A percentile compares a stretch with the other conserved stretches of the same genome.
These are phyloP conservation scores for Pseudopyricularia cyperi DNA, from an alignment of 2,329 filamentous ascomycete species.

Conservation along the genomic window DNA sequence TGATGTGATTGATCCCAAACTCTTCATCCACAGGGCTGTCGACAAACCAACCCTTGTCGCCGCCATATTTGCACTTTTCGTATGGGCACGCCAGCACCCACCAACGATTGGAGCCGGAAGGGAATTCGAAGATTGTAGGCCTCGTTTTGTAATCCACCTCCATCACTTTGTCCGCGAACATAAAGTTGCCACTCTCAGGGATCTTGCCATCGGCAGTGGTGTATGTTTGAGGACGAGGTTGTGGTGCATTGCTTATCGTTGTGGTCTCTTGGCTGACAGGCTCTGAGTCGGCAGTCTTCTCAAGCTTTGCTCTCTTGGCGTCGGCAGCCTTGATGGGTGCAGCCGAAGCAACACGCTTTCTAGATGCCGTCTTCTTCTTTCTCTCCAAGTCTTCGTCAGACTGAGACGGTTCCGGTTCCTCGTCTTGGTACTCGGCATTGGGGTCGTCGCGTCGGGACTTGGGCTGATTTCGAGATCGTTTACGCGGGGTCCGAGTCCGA, in stretches of 20 bases:
- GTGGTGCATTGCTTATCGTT: no score
- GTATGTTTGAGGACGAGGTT: background rate
- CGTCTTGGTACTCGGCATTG: no score
- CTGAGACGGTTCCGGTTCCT: no score
- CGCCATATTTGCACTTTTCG: background rate
- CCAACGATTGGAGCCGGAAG: background rate
- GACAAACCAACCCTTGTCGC: background rate
- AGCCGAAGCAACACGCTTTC: no score
- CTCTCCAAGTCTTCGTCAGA: no score
- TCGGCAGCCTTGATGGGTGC: no score
- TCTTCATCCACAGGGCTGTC: background rate
- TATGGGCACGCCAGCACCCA: background rate
- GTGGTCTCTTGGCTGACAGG: no score
- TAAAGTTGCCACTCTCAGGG: background rate
- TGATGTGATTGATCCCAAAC: background rate
- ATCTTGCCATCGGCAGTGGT: background rate
- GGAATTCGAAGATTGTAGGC: background rate
- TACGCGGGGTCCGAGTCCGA: no score
- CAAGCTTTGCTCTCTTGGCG: background rate
- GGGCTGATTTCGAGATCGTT: no score
- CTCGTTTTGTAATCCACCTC: background rate
- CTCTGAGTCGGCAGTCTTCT: no score
- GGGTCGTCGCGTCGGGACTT: no score
- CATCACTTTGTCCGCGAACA: background rate
- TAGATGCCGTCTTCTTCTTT: no score